A percentile compares a stretch with the other conserved stretches of the same genome.
These are phyloP conservation scores for Colletotrichum melonis DNA, from an alignment of 2,329 filamentous ascomycete species.

Conservation along the genomic window DNA sequence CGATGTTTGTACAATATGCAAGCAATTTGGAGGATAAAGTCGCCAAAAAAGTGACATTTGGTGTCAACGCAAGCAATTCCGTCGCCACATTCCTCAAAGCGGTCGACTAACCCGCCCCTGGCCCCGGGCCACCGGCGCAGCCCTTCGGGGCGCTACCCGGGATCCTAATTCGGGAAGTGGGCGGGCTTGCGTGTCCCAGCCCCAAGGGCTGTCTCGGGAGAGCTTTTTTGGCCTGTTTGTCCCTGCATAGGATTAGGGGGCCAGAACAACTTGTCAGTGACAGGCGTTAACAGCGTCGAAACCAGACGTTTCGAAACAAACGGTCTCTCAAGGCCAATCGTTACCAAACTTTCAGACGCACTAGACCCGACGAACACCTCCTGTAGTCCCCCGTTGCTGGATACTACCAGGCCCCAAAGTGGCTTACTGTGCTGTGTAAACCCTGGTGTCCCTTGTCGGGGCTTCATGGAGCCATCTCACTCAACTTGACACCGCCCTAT, in stretches of 20 bases:
- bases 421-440: background rate
- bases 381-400: background rate
- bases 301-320: conserved; percentile 28
- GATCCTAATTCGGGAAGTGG: conserved; percentile 28
- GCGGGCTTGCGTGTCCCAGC: conserved; percentile 29
- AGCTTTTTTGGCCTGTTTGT: too few species aligned
- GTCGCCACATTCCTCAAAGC: conserved; percentile 12
- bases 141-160: conserved; percentile 23
- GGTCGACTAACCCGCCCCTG: conserved; percentile 17
- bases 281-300: conserved; percentile 3
- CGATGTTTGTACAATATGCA: conserved; percentile 15
- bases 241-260: background rate
- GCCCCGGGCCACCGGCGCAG: conserved; percentile 7
- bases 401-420: background rate
- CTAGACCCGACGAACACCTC: conserved; percentile 15
- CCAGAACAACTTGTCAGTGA: background rate
- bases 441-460: background rate
- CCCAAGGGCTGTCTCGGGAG: background rate
- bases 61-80: background rate
- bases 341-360: conserved; percentile 1
- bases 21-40: conserved; percentile 6
- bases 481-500: conserved; percentile 25
- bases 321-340: conserved; percentile 17
- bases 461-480: conserved; percentile 16
- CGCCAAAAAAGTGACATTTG: background rate